Conservation (phyloP, 306 rosid genomes). For the Vigna mungo region DNA sequence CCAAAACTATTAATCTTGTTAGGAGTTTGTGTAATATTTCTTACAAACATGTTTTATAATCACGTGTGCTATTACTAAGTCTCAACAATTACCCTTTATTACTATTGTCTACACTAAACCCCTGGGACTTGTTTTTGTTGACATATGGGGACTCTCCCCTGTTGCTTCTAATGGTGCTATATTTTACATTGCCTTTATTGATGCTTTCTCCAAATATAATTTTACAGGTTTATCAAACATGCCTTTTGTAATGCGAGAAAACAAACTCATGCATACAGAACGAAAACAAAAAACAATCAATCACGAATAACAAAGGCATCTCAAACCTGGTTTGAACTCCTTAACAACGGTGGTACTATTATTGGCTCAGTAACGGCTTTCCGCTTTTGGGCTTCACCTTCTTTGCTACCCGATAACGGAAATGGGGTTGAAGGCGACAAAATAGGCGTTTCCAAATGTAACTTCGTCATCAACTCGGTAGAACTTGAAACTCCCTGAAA, state of each 20-base stretch:
- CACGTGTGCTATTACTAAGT: no score
- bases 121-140: no score
- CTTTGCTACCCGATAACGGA: not conserved
- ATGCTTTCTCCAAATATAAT: not conserved
- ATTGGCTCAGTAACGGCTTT: not conserved
- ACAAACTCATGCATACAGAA: not conserved
- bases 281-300: slow-evolving; percentile 17
- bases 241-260: not conserved
- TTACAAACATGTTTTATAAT: no score
- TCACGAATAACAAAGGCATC: not conserved
- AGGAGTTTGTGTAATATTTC: no score
- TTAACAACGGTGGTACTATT: no score
- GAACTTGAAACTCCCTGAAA: not conserved
- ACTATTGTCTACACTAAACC: no score
- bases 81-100: no score
- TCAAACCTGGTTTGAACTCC: slow-evolving; percentile 68
- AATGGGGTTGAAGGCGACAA: no score
- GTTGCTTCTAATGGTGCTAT: no score
- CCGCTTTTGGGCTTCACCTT: not conserved
- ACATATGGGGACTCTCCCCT: no score
- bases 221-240: slow-evolving; percentile 25
- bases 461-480: not conserved
- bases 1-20: no score
- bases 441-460: not conserved
- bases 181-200: no score